Conservation (phyloP, 1,284 basidiomycete species). For the Ceratobasidium papillatum region DNA sequence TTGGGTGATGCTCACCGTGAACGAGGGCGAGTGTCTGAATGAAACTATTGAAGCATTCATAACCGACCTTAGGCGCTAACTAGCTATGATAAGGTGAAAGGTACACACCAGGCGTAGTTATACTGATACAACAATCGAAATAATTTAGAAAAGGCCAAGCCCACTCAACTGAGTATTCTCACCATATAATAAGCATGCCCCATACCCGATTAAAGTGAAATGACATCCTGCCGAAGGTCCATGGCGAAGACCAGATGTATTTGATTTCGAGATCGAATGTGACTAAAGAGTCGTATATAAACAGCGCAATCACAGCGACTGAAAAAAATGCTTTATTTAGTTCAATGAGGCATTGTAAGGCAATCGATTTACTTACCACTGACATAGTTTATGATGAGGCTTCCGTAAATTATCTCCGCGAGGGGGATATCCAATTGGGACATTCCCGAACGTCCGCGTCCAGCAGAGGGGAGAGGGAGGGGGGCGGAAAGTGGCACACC, state of each 20-base stretch:
- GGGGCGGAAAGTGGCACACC: not conserved
- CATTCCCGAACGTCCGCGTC: not conserved
- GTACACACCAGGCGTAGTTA: not conserved
- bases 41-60: not conserved
- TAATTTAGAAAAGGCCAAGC: not conserved
- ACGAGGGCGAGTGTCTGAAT: not conserved
- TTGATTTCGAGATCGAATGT: not conserved
- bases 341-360: too few relatives aligned
- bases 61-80: too few relatives aligned
- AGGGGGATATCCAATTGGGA: not conserved
- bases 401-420: not conserved
- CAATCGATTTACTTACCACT: not conserved
- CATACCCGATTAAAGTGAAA: not conserved
- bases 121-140: not conserved
- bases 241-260: not conserved
- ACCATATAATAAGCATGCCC: constrained; percentile 12
- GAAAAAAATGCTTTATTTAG: too few relatives aligned
- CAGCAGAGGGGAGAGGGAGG: too few relatives aligned
- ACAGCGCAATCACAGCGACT: not conserved
- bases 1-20: not conserved
- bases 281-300: not conserved
- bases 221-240: not conserved
- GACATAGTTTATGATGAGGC: not conserved
- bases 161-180: not conserved
- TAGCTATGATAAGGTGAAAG: not conserved